These are phyloP conservation scores for Aureobasidium lini DNA, from an alignment of 2,329 filamentous ascomycete species.

Conservation along the genomic window DNA sequence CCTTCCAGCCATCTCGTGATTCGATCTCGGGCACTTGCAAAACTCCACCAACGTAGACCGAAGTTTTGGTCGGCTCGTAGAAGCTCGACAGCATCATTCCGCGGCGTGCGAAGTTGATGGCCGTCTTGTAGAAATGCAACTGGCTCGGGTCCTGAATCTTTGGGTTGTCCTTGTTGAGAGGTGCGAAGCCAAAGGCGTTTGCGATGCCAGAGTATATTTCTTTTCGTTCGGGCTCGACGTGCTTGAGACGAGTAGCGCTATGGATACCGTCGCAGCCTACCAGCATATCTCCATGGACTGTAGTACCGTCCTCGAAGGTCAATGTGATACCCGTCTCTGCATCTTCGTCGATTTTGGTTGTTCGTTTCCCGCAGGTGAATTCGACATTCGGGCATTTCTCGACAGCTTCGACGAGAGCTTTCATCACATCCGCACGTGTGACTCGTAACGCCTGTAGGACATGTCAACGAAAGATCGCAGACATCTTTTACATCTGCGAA, in stretches of 20 bases:
- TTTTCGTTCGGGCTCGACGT: conserved; percentile 38
- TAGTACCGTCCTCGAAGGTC: conserved; percentile 30
- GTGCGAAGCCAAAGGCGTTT: conserved; percentile 39
- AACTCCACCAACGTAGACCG: conserved; percentile 37
- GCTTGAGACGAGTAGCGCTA: conserved; percentile 35
- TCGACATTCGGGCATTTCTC: conserved; percentile 34
- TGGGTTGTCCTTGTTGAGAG: conserved; percentile 23
- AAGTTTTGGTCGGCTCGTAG: conserved; percentile 29
- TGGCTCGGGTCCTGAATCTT: neutral
- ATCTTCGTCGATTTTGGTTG: conserved; percentile 33
- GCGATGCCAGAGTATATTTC: conserved; percentile 38
- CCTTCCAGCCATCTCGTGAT: conserved; percentile 40
- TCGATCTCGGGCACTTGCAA: conserved; percentile 38
- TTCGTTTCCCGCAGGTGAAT: conserved; percentile 37
- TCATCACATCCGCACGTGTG: conserved; percentile 36
- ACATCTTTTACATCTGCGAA: neutral
- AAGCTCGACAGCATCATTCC: conserved; percentile 39
- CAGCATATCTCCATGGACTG: conserved; percentile 27
- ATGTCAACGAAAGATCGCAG: neutral
- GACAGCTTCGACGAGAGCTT: conserved; percentile 35
- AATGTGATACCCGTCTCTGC: conserved; percentile 25
- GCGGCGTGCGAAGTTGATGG: conserved; percentile 39
- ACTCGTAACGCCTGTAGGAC: conserved; percentile 30
- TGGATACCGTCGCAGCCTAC: conserved; percentile 33
- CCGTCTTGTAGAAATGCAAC: conserved; percentile 34